These are phyloP conservation scores for Ceratobasidium sp. DNA, from an alignment of 1,284 basidiomycete genomes.

Conservation along the genomic window DNA sequence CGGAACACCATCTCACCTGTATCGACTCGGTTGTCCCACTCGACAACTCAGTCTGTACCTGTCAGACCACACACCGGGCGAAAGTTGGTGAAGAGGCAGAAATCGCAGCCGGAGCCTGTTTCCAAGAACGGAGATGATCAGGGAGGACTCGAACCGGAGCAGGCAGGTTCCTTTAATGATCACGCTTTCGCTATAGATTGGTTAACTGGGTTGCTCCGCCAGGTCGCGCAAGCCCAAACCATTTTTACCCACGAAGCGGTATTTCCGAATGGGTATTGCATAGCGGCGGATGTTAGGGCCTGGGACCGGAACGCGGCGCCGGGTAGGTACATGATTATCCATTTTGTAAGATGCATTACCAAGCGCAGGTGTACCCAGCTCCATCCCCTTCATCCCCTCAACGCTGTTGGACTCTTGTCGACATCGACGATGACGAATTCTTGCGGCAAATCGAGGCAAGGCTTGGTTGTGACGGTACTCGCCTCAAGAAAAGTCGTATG, in stretches of 20 bases:
- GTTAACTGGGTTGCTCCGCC: background rate
- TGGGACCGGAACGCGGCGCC: background rate
- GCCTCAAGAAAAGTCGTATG: slow-evolving; percentile 55
- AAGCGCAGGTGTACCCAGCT: background rate
- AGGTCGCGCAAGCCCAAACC: background rate
- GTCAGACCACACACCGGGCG: background rate
- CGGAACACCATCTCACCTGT: background rate
- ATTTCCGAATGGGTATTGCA: background rate
- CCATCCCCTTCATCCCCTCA: slow-evolving; percentile 29
- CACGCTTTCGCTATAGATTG: background rate
- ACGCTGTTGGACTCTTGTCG: slow-evolving; percentile 58
- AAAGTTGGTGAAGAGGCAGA: slow-evolving; percentile 9
- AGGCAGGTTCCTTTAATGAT: background rate
- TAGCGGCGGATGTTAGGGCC: background rate
- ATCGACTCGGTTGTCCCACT: background rate
- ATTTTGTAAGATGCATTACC: background rate
- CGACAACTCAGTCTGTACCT: slow-evolving; percentile 15
- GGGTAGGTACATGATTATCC: background rate
- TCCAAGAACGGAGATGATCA: background rate
- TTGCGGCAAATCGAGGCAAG: slow-evolving; percentile 57
- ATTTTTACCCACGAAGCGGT: slow-evolving; percentile 9
- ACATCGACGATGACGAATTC: slow-evolving; percentile 59
- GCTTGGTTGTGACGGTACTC: slow-evolving; percentile 22
- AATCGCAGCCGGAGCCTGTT: background rate
- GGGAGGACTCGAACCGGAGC: background rate